Evolutionary conservation across 2,329 filamentous ascomycete species (phyloP).

Genomic region (Phialophora chinensis): DNA sequence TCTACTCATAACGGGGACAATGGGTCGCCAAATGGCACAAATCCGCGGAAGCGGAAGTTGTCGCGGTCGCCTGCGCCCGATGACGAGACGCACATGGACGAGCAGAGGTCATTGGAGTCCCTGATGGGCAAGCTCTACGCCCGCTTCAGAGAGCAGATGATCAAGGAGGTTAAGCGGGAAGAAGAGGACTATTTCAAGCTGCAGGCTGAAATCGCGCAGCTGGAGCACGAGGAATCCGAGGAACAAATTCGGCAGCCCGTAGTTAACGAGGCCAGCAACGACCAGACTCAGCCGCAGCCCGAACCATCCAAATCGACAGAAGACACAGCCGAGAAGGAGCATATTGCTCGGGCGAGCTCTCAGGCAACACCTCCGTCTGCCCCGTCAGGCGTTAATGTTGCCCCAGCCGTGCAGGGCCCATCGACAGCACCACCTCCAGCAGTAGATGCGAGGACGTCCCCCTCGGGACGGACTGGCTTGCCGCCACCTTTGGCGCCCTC

Average conservation of each 20-base stretch:
- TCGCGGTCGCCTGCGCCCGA: conserved; percentile 65
- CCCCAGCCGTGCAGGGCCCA: conserved; percentile 17
- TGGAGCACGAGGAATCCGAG: conserved; percentile 67
- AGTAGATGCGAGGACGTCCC: conserved; percentile 16
- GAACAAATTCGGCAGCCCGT: conserved; percentile 40
- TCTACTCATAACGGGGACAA: conserved; percentile 44
- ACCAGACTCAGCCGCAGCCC: conserved; percentile 4
- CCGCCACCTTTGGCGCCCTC: conserved; percentile 22
- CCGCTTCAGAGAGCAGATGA: conserved; percentile 71
- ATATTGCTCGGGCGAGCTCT: conserved; percentile 16
- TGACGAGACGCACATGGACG: conserved; percentile 8
- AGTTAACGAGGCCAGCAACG: conserved; percentile 12
- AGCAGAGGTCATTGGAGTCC: conserved; percentile 31
- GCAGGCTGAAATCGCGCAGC: conserved; percentile 69
- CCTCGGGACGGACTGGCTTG: conserved; percentile 16
- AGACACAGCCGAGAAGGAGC: conserved; percentile 11
- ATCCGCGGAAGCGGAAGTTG: conserved; percentile 76
- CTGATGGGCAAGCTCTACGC: conserved; percentile 77
- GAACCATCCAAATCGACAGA: not conserved
- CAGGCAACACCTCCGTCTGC: conserved; percentile 31
- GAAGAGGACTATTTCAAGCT: conserved; percentile 71
- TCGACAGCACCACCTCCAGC: conserved; percentile 17
- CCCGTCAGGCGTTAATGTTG: conserved; percentile 30
- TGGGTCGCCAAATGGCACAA: conserved; percentile 43
- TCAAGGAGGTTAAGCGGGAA: conserved; percentile 74